Conservation (phyloP, 2,329 filamentous ascomycete species). For the Fusarium albosuccineum region DNA sequence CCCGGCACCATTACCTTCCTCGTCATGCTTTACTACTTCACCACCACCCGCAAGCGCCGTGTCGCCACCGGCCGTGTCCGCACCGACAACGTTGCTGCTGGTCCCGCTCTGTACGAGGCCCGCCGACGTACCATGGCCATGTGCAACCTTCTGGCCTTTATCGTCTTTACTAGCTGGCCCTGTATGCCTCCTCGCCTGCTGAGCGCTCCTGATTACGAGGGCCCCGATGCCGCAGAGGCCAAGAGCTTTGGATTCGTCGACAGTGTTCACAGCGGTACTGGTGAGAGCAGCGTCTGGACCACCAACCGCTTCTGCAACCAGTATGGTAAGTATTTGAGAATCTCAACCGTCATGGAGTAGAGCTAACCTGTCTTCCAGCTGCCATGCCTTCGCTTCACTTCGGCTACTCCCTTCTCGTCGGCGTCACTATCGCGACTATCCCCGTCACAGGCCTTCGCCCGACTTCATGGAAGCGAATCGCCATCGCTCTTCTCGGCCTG, state of each 20-base stretch:
- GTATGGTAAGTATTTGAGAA: conserved; percentile 65
- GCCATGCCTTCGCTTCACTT: conserved; percentile 84
- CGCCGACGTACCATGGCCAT: conserved; percentile 72
- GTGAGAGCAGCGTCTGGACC: conserved; percentile 66
- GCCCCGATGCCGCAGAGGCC: conserved; percentile 67
- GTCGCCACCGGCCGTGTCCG: conserved; percentile 44
- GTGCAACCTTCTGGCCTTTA: conserved; percentile 71
- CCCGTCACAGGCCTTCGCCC: conserved; percentile 69
- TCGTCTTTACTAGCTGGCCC: conserved; percentile 73
- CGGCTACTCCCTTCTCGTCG: conserved; percentile 80
- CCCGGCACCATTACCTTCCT: conserved; percentile 79
- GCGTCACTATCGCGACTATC: conserved; percentile 75
- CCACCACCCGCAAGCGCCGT: conserved; percentile 69
- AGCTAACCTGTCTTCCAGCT: conserved; percentile 55
- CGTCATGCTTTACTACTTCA: conserved; percentile 76
- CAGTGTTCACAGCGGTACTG: conserved; percentile 65
- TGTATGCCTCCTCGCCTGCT: conserved; percentile 74
- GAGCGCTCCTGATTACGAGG: conserved; percentile 67
- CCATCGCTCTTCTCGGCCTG: conserved; percentile 64
- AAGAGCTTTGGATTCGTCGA: conserved; percentile 73
- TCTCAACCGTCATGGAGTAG: too few relatives aligned
- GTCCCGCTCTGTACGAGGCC: conserved; percentile 65
- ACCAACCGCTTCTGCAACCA: conserved; percentile 81
- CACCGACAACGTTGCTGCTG: conserved; percentile 51
- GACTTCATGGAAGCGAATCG: conserved; percentile 63